phyloP scores from a whole-genome alignment of 768 basidiomycete species.

The Rubroboletus satanas region DNA sequence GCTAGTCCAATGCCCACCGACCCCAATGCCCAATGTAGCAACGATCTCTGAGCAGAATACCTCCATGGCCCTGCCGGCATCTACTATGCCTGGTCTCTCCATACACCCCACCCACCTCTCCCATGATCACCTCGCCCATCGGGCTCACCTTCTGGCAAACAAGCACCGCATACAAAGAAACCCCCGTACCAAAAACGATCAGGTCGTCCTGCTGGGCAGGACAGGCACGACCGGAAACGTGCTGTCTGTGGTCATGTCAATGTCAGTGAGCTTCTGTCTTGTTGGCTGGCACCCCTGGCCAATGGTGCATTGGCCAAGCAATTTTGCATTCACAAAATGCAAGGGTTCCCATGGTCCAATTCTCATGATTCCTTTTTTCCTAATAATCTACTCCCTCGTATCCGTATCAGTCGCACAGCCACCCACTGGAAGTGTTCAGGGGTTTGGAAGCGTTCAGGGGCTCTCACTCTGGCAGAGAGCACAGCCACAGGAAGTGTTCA shows the following conservation, averaged over 20 bases:
- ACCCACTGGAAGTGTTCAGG: no score
- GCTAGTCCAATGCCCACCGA: conserved; percentile 36
- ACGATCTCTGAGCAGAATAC: conserved; percentile 83
- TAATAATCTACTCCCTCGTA: no score
- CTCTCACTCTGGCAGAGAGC: no score
- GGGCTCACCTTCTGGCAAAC: conserved; percentile 76
- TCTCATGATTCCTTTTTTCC: no score
- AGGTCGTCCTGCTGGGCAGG: conserved; percentile 41
- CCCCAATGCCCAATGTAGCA: conserved; percentile 73
- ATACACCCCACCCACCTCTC: conserved; percentile 13
- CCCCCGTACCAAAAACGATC: conserved; percentile 50
- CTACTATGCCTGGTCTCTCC: conserved; percentile 60
- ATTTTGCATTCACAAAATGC: no score
- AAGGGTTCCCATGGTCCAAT: no score
- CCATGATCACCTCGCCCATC: conserved; percentile 37
- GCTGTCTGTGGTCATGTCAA: conserved; percentile 63
- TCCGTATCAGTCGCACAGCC: no score
- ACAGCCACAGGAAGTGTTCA: no score
- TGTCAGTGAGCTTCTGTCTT: conserved; percentile 60
- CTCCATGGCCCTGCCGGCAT: conserved; percentile 56
- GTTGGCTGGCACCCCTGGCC: no score
- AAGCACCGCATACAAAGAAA: conserved; percentile 68
- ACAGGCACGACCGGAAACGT: conserved; percentile 35
- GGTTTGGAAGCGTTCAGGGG: no score
- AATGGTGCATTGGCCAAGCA: no score